Base-by-base conservation (phyloP, 495 filamentous ascomycete genomes). In the Penicillium mononematosum region DNA sequence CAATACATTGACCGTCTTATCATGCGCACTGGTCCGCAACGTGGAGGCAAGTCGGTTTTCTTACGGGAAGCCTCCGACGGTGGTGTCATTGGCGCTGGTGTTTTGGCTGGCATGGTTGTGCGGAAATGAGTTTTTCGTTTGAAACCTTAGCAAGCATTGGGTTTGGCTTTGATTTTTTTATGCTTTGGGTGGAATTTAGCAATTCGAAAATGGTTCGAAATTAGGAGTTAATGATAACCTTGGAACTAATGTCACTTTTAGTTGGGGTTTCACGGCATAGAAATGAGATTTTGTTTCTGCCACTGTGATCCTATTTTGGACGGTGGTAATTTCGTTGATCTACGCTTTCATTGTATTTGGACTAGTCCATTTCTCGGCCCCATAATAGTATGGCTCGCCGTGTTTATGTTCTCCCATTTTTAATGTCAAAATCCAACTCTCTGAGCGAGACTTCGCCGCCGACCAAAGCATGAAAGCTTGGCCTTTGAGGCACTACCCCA, bases 71-170 rank as follows among this genome's bases (percentile, higher is more conserved):
- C 87, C 49, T 83, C 86, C 29, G 87, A 91, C 67, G 89, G 88
- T 12, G 89, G 88, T 14, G 84, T 91, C 47, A 86, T 85, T 45
- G 89, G 89, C 0, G 89, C 88, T 6, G 89, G 86, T 5, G 87
- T 91, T 29, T 68, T 92, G 55, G 87, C 85, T n/a, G 85, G 84
- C 1, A 86, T 80, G 74, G 70, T 76, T 49, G 67, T 59, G 8
- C 67, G 66, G 47, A 61, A 65, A 41, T 77, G 62, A 61, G 22
- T 7, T 39, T 34, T 43, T 7, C 34, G 38, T 17, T 17, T 42
- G 39, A 45, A 54, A 41, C 31, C 22, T 11, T 17, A 50, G 32
- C 44, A 42, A 41, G 32, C 47, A 43, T 45, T 46, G 7, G 44
- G 46, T 14, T 53, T 45, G 56, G 20, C 22, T 53, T 41, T 46